Conservation (phyloP, 495 filamentous ascomycete genomes). For the Lophiostoma macrostomum region DNA sequence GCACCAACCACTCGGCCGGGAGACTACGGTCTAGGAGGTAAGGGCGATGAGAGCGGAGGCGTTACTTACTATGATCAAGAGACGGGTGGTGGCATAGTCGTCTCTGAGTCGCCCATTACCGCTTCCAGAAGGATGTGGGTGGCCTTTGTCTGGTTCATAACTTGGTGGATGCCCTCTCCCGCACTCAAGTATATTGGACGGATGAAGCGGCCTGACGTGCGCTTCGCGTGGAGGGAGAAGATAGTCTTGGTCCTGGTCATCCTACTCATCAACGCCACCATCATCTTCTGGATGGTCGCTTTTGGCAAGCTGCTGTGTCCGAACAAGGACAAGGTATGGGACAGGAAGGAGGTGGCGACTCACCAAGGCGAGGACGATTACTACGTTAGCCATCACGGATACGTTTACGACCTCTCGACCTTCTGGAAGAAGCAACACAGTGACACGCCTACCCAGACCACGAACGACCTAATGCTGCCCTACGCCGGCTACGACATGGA, state of each 20-base stretch:
- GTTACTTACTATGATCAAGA: slow-evolving; percentile 75
- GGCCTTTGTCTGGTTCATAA: slow-evolving; percentile 74
- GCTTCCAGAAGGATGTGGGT: slow-evolving; percentile 72
- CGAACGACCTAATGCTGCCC: slow-evolving; percentile 63
- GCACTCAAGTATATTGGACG: slow-evolving; percentile 74
- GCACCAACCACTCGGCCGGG: slow-evolving; percentile 65
- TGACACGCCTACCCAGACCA: slow-evolving; percentile 59
- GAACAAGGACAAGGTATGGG: slow-evolving; percentile 89
- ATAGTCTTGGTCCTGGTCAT: slow-evolving; percentile 79
- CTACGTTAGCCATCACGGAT: slow-evolving; percentile 83
- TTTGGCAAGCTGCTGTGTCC: slow-evolving; percentile 86
- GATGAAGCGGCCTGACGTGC: slow-evolving; percentile 96
- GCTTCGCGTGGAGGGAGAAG: slow-evolving; percentile 97
- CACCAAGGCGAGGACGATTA: slow-evolving; percentile 74
- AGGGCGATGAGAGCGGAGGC: slow-evolving; percentile 76
- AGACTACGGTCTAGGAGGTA: slow-evolving; percentile 82
- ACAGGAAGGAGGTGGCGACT: slow-evolving; percentile 62
- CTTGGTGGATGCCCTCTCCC: slow-evolving; percentile 94
- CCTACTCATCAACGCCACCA: slow-evolving; percentile 71
- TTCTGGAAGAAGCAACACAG: slow-evolving; percentile 86
- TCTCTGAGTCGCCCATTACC: slow-evolving; percentile 67
- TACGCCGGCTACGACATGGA: slow-evolving; percentile 77
- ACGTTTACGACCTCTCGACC: slow-evolving; percentile 87
- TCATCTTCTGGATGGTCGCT: slow-evolving; percentile 90
- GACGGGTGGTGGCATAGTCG: slow-evolving; percentile 67